Evolutionary conservation across 805 yeast genomes (phyloP), one percentile per base, ranked within the genome.

Genomic region (Zygotorulaspora sp.): DNA sequence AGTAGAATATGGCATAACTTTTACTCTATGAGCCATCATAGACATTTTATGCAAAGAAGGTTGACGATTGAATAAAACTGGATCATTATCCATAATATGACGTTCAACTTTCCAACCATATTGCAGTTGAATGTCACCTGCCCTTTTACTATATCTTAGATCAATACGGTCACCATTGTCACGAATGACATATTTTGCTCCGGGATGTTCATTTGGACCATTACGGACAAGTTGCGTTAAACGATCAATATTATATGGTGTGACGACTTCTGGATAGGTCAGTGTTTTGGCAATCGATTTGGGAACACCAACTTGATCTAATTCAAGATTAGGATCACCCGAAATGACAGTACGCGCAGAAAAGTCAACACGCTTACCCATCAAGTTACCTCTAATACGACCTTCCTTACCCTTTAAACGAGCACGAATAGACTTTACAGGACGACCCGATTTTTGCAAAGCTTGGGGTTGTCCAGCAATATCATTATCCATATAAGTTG

Each of bases 401-500:
- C 99, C 98, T 70, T 92, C 99, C 57, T 92, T 92, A 71, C 99
- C 98, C 82, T 92, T 92, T 55, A 92, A 74, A 71, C 99, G 89
- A n/a, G 99, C 97, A 69, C 99, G 81, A 55, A 92, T 92, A 30
- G 97, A 87, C 63, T 92, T 92, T 50, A 92, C 94, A 2, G 99
- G 98, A 67, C 99, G 83, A 41, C 99, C 99, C 41, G 97, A 86
- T 66, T 92, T 92, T 61, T 92, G 99, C 46, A 92, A 74, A 22
- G 99, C 98, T 65, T 90, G 98, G 0, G 98, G 99, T 68, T 92
- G 98, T 47, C 99, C 98, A 10, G 98, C 98, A 65, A 92, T 92
- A 68, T 92, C 97, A 63, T 92, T 92, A 68, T 92, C 98, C 99
- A 92, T 92, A 62, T 92, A 92, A 0, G 99, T 92, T 6, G 99